These are phyloP conservation scores for Oldenlandia corymbosa DNA, from an alignment of 257 asterid species.

Conservation along the genomic window DNA sequence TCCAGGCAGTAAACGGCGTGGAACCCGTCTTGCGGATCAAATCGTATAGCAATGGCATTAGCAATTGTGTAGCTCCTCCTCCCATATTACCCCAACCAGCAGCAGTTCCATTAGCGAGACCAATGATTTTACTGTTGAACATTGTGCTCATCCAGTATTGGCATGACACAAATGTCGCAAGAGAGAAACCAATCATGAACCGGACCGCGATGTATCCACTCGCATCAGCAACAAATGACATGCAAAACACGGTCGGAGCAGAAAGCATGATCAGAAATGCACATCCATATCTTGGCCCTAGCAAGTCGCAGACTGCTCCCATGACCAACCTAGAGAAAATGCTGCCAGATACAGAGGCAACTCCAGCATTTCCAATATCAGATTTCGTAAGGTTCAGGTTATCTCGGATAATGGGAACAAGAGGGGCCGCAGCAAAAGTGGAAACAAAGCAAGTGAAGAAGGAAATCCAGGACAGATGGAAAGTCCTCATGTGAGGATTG, in stretches of 20 bases:
- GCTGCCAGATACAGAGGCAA: slow-evolving; percentile 61
- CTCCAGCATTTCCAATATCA: slow-evolving; percentile 59
- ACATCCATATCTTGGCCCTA: slow-evolving; percentile 61
- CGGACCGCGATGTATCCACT: slow-evolving; percentile 44
- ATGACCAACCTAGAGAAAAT: slow-evolving; percentile 56
- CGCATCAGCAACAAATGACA: slow-evolving; percentile 36
- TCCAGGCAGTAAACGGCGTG: slow-evolving; percentile 58
- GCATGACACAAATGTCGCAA: slow-evolving; percentile 69
- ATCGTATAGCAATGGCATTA: slow-evolving; percentile 56
- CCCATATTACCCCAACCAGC: slow-evolving; percentile 82
- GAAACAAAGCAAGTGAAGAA: slow-evolving; percentile 59
- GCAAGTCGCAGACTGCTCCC: slow-evolving; percentile 51
- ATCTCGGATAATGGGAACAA: slow-evolving; percentile 57
- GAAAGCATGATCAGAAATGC: slow-evolving; percentile 45
- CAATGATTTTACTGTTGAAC: slow-evolving; percentile 49
- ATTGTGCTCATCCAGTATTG: slow-evolving; percentile 59
- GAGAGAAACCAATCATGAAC: slow-evolving; percentile 58
- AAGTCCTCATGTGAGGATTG: slow-evolving; percentile 54
- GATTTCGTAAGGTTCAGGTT: slow-evolving; percentile 39
- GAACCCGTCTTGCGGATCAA: slow-evolving; percentile 33
- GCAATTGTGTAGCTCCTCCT: slow-evolving; percentile 60
- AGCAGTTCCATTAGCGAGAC: slow-evolving; percentile 52
- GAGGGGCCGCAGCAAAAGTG: slow-evolving; percentile 59
- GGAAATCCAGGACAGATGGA: slow-evolving; percentile 59
- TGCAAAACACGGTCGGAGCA: slow-evolving; percentile 56